Percentiles rank a stretch among this genome's conserved stretches.
Evolutionary conservation across 495 filamentous ascomycete genomes (phyloP).

Genomic region (Oidiodendron maius): DNA sequence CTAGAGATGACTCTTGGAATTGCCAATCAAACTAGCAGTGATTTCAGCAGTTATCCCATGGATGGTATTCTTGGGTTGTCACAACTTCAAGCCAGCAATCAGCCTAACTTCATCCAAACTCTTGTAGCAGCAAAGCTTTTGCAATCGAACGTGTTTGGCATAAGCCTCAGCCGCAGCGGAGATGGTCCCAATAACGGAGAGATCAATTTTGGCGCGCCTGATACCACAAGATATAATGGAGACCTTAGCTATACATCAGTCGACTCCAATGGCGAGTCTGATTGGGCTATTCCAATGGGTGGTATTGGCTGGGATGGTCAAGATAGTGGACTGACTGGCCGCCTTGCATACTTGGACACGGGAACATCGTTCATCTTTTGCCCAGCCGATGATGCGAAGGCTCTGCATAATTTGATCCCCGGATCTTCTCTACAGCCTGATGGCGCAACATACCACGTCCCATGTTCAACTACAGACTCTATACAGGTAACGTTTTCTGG

Average conservation of each 20-base stretch:
- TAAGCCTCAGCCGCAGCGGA: conserved; percentile 56
- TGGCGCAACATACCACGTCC: conserved; percentile 56
- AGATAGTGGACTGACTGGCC: conserved; percentile 38
- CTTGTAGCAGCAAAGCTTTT: conserved; percentile 52
- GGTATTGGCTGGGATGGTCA: conserved; percentile 54
- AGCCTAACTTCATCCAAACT: not conserved
- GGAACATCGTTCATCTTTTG: conserved; percentile 73
- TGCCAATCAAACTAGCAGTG: conserved; percentile 55
- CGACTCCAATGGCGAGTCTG: conserved; percentile 27
- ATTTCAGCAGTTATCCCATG: conserved; percentile 71
- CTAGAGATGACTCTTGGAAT: conserved; percentile 61
- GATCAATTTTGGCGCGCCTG: conserved; percentile 67
- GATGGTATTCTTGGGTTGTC: conserved; percentile 85
- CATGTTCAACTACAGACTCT: conserved; percentile 55
- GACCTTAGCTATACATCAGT: conserved; percentile 51
- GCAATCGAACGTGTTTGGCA: conserved; percentile 56
- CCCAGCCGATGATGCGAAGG: conserved; percentile 55
- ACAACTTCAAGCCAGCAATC: conserved; percentile 24
- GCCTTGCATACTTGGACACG: conserved; percentile 69
- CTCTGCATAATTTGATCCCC: conserved; percentile 60
- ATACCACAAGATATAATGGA: conserved; percentile 59
- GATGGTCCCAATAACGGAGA: conserved; percentile 67
- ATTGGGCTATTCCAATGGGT: conserved; percentile 67
- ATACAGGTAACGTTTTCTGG: conserved; percentile 51
- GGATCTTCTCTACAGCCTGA: conserved; percentile 26